Evolutionary conservation across 1,284 basidiomycete species (phyloP).

Genomic region (Heterobasidion parviporum): DNA sequence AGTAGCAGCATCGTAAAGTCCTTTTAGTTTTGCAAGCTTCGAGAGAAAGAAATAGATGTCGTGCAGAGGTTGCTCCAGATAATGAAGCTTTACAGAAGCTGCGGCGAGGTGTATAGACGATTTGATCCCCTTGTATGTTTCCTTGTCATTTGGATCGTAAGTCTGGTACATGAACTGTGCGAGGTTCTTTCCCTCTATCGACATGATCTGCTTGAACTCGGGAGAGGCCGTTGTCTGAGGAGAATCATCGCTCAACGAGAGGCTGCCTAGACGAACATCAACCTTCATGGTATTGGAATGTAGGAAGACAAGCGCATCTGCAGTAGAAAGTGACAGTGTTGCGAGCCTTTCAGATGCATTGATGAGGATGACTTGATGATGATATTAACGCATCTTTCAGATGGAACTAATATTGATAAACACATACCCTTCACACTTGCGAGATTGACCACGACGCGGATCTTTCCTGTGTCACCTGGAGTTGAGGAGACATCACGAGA

Average conservation of each 20-base stretch:
- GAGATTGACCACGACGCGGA: slow-evolving; percentile 80
- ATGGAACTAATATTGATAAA: not conserved
- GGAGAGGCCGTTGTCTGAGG: slow-evolving; percentile 41
- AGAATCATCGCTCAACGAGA: slow-evolving; percentile 81
- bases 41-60: slow-evolving; percentile 81
- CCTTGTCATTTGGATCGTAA: slow-evolving; percentile 61
- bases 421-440: slow-evolving; percentile 74
- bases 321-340: slow-evolving; percentile 88
- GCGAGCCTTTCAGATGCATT: slow-evolving; percentile 72
- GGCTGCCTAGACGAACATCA: slow-evolving; percentile 78
- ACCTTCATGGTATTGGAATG: slow-evolving; percentile 74
- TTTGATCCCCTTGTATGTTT: slow-evolving; percentile 76
- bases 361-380: slow-evolving; percentile 65
- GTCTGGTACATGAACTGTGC: slow-evolving; percentile 96
- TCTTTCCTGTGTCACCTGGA: slow-evolving; percentile 33
- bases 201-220: slow-evolving; percentile 83
- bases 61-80: slow-evolving; percentile 82
- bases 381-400: slow-evolving; percentile 7
- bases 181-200: slow-evolving; percentile 93
- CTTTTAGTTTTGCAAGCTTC: slow-evolving; percentile 88
- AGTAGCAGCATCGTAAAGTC: slow-evolving; percentile 92
- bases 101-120: slow-evolving; percentile 80
- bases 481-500: slow-evolving; percentile 6
- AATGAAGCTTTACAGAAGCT: slow-evolving; percentile 89
- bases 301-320: slow-evolving; percentile 79